Percentiles rank a stretch among this genome's conserved stretches.
Evolutionary conservation across 257 asterid species (phyloP).

Genomic region (Solanum rostratum): DNA sequence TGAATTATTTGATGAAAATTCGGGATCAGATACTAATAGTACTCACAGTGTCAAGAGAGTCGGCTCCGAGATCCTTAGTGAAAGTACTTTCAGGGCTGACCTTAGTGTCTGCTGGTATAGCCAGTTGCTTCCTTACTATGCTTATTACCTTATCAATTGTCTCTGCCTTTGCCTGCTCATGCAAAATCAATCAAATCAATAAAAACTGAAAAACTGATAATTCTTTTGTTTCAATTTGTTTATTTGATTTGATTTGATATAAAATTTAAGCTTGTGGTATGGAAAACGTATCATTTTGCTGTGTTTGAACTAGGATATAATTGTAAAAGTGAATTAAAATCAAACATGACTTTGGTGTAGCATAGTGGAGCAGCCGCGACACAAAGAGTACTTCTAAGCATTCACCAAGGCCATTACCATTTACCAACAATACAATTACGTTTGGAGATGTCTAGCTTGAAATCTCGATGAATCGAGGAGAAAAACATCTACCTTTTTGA

Average conservation of each 20-base stretch:
- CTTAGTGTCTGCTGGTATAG: constrained; percentile 34
- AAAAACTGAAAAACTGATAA: not conserved
- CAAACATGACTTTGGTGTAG: not conserved
- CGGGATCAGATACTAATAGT: not conserved
- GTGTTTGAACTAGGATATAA: rapidly evolving
- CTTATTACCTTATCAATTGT: constrained; percentile 57
- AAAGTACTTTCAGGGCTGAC: constrained; percentile 48
- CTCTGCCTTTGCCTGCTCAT: constrained; percentile 46
- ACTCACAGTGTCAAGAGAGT: constrained; percentile 70
- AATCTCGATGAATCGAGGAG: too few relatives aligned
- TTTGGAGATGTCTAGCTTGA: not conserved
- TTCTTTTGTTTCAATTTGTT: not conserved
- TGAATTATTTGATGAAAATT: not conserved
- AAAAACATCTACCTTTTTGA: not conserved
- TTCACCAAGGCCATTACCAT: not conserved
- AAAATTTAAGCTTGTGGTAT: rapidly evolving
- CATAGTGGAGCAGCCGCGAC: not conserved
- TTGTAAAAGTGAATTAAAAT: not conserved
- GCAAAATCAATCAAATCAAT: not conserved
- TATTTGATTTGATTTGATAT: not conserved
- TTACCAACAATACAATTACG: not conserved
- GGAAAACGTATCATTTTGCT: not conserved
- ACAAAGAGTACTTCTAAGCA: not conserved
- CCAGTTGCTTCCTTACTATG: constrained; percentile 60
- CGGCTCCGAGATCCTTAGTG: constrained; percentile 52